Evolutionary conservation across 2,329 filamentous ascomycete genomes (phyloP).

Genomic region (Colletotrichum chrysophilum): DNA sequence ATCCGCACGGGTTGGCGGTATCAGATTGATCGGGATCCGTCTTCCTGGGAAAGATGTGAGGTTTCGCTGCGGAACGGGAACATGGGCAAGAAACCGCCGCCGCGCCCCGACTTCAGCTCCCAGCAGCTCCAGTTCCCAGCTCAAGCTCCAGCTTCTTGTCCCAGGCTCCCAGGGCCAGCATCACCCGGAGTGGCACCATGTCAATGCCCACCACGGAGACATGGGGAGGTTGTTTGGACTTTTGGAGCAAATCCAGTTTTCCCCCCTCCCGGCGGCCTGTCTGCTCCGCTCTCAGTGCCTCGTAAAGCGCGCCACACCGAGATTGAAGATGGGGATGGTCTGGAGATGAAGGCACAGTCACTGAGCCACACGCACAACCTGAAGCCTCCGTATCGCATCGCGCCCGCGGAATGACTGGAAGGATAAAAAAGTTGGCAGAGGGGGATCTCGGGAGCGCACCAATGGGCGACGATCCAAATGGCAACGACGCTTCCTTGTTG

Average conservation of each 20-base stretch:
- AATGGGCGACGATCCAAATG: not conserved
- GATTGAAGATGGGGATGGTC: not conserved
- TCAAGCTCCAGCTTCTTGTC: not conserved
- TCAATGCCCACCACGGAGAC: not conserved
- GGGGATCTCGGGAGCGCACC: not conserved
- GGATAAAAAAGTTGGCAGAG: constrained; percentile 9
- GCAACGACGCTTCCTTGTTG: not conserved
- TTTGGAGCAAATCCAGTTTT: not conserved
- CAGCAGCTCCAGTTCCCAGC: not conserved
- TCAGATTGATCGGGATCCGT: constrained; percentile 6
- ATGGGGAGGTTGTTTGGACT: not conserved
- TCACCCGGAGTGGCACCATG: not conserved
- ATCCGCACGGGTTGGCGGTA: not conserved
- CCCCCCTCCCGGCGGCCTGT: not conserved
- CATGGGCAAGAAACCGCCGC: not conserved
- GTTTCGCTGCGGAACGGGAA: not conserved
- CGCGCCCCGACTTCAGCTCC: not conserved
- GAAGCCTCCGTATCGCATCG: not conserved
- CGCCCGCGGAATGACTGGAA: not conserved
- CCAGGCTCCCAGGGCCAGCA: not conserved
- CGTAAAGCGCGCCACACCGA: not conserved
- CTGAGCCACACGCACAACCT: not conserved
- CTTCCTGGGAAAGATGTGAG: not conserved
- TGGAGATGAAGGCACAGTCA: not conserved
- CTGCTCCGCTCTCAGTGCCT: not conserved